Percentiles rank a stretch among this genome's conserved stretches.
Evolutionary conservation across 2,329 filamentous ascomycete genomes (phyloP).

Genomic region (Talaromyces marneffei): DNA sequence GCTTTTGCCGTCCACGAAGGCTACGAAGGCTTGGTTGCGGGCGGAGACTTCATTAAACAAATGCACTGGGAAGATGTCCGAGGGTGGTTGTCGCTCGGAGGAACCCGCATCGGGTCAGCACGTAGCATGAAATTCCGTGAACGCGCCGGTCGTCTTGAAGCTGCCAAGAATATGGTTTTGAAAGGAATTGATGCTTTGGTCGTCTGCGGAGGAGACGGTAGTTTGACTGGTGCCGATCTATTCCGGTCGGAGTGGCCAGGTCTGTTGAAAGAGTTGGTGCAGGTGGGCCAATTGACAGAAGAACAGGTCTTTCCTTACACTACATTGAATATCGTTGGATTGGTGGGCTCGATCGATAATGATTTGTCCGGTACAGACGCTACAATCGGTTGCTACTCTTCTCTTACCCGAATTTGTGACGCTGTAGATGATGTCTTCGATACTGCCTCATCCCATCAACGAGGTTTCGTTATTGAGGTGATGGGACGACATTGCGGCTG

Average conservation of each 20-base stretch:
- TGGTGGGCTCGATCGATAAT: conserved; percentile 97
- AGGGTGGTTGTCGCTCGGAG: conserved; percentile 88
- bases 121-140: conserved; percentile 90
- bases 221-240: conserved; percentile 87
- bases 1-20: conserved; percentile 83
- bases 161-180: conserved; percentile 89
- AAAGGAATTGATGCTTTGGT: conserved; percentile 93
- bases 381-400: conserved; percentile 95
- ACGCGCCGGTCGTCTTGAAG: conserved; percentile 71
- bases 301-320: conserved; percentile 70
- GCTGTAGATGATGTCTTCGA: conserved; percentile 91
- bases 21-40: conserved; percentile 89
- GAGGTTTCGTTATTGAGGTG: conserved; percentile 95
- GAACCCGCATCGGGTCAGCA: conserved; percentile 92
- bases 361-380: conserved; percentile 96
- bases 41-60: conserved; percentile 78
- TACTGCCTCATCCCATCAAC: conserved; percentile 90
- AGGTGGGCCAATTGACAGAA: conserved; percentile 61
- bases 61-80: conserved; percentile 92
- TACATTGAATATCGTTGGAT: conserved; percentile 89
- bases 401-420: conserved; percentile 86
- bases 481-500: conserved; percentile 98
- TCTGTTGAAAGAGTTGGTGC: conserved; percentile 76
- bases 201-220: conserved; percentile 95
- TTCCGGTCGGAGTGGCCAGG: conserved; percentile 91